Percentiles rank a stretch among this genome's conserved stretches.
These are phyloP conservation scores for Scedosporium minutisporum DNA, from an alignment of 2,329 filamentous ascomycete species.

Conservation along the genomic window DNA sequence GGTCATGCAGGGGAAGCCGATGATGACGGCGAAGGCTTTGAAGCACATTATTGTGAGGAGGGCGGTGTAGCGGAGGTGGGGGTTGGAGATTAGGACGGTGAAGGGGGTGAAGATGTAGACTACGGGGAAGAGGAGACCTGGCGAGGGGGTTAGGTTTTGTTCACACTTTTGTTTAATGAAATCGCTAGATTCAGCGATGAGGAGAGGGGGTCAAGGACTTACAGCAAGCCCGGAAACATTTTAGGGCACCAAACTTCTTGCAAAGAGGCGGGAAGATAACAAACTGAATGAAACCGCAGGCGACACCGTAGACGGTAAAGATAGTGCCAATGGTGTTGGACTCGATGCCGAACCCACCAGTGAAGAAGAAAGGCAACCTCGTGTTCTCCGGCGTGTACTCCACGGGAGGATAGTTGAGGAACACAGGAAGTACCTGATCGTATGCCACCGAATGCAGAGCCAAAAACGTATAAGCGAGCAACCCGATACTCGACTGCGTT, in stretches of 20 bases:
- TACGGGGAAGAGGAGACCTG: conserved; percentile 57
- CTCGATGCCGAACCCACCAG: conserved; percentile 66
- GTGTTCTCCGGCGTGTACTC: conserved; percentile 49
- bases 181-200: no score
- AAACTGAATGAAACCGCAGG: conserved; percentile 77
- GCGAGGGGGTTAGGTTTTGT: neutral
- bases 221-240: conserved; percentile 59
- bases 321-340: conserved; percentile 73
- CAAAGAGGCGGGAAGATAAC: conserved; percentile 72
- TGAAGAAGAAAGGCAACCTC: conserved; percentile 68
- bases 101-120: conserved; percentile 78
- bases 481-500: conserved; percentile 62
- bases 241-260: conserved; percentile 61
- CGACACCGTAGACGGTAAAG: conserved; percentile 73
- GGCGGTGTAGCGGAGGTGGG: conserved; percentile 42
- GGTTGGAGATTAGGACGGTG: conserved; percentile 51
- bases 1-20: conserved; percentile 81
- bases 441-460: conserved; percentile 75
- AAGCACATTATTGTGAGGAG: conserved; percentile 60
- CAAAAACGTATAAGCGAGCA: conserved; percentile 70
- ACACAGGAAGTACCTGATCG: conserved; percentile 82
- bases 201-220: conserved; percentile 12
- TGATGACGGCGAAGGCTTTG: conserved; percentile 68
- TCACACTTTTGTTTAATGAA: no score
- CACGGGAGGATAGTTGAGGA: conserved; percentile 64